Percentiles rank a stretch among this genome's conserved stretches.
Conservation (phyloP, 2,329 filamentous ascomycete species). For the Plenodomus biglobosus region DNA sequence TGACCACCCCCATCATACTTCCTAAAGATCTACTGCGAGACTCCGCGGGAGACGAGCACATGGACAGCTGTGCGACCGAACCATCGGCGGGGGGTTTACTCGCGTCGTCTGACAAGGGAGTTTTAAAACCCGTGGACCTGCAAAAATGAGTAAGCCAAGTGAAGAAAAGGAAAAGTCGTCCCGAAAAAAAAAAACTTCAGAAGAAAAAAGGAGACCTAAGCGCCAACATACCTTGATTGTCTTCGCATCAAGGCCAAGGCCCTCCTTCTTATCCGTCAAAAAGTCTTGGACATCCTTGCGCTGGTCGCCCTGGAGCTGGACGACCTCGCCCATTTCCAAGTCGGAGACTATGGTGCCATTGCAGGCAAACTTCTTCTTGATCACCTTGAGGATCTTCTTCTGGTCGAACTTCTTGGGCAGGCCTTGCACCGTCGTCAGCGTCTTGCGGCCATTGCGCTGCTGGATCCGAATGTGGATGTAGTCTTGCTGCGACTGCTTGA, state of each 20-base stretch:
- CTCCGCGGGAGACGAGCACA: not conserved
- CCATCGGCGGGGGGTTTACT: no score
- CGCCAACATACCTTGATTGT: slow-evolving; percentile 77
- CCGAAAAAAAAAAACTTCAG: not conserved
- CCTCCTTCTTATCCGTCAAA: slow-evolving; percentile 92
- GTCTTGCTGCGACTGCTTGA: slow-evolving; percentile 84
- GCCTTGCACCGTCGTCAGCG: slow-evolving; percentile 98
- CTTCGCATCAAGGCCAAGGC: slow-evolving; percentile 90
- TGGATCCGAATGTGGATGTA: slow-evolving; percentile 99
- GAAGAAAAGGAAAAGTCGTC: no score
- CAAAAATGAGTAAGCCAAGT: not conserved
- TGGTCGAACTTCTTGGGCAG: slow-evolving; percentile 98
- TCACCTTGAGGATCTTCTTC: slow-evolving; percentile 99
- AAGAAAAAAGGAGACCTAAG: not conserved
- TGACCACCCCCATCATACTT: not conserved
- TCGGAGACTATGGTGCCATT: slow-evolving; percentile 99
- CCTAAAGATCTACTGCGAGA: not conserved
- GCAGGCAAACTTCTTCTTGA: slow-evolving; percentile 99
- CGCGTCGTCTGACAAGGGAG: not conserved
- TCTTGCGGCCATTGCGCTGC: slow-evolving; percentile 99
- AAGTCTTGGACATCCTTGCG: slow-evolving; percentile 99
- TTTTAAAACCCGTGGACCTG: slow-evolving; percentile 43
- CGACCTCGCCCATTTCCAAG: slow-evolving; percentile 97
- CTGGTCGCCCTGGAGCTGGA: slow-evolving; percentile 99
- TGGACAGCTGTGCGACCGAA: not conserved